Evolutionary conservation across 257 asterid species (phyloP), one percentile per base, ranked within the genome.

Genomic region (Plectranthus barbatus): DNA sequence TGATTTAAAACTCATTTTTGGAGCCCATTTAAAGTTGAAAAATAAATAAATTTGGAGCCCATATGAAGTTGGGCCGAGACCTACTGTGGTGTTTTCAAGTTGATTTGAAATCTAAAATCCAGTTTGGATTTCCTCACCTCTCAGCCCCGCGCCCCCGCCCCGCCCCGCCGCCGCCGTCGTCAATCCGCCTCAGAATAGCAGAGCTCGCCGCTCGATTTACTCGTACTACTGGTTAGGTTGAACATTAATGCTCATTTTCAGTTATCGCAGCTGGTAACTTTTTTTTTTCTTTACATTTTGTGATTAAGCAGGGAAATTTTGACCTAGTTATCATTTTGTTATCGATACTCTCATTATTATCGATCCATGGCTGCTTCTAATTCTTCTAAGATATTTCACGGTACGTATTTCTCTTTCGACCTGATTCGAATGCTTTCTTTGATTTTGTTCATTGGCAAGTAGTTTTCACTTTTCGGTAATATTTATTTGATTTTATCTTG

Each of bases 291-390:
- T 37, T 40, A 13, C 62, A 46, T 62, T 67, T 40, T 9, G 14
- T 34, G 46, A 26, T 24, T 54, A 31, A 5, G 65, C 73, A 54
- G 76, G 70, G 58, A 19, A 56, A 37, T 12, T 1, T 26, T 36
- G 26, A 41, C 41, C 15, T 58, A 9, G 60, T 29, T 34, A 55
- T 7, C 21, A 21, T 37, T 10, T 23, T 11, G 39, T 14, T 64
- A 29, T 13, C 21, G 17, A 19, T 34, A 45, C 46, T 46, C 56
- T 37, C 61, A 15, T 64, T 55, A 65, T 56, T 19, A 48, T 67
- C 54, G 42, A 46, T 39, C 3, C 44, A 81, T 81, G 87, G 84
- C 87, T 40, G 82, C 84, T 42, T 76, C 84, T 3, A 75, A 56
- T 60, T 42, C 78, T 56, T 67, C 84, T 17, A 81, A 72, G 37